Percentiles rank a stretch among this genome's conserved stretches.
These are phyloP conservation scores for Podila minutissima DNA, from an alignment of 192 early-diverging fungal genomes.

Conservation along the genomic window DNA sequence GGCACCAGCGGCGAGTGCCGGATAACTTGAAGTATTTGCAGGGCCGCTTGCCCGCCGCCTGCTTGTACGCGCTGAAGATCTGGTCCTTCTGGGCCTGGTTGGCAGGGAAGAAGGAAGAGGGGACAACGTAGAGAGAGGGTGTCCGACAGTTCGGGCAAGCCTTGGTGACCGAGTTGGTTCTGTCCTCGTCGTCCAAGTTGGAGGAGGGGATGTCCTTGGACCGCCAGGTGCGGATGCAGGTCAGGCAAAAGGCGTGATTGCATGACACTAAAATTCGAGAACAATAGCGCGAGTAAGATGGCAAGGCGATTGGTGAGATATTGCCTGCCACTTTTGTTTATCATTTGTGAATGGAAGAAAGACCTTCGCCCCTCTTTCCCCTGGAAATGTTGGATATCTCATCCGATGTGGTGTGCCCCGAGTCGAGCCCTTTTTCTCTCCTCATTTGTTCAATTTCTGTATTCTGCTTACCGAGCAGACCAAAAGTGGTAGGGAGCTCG, in stretches of 20 bases:
- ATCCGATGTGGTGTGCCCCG: background rate
- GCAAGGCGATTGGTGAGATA: too few relatives aligned
- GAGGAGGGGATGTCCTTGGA: constrained; percentile 27
- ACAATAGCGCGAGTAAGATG: too few relatives aligned
- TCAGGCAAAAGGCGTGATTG: constrained; percentile 49
- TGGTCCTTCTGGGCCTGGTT: constrained; percentile 31
- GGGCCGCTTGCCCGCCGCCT: background rate
- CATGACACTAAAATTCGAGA: constrained; percentile 23
- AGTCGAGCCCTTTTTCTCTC: background rate
- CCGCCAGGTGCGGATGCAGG: constrained; percentile 47
- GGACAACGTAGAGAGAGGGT: constrained; percentile 38
- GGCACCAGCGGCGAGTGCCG: constrained; percentile 43
- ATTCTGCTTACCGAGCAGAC: constrained; percentile 30
- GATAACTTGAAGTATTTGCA: constrained; percentile 27
- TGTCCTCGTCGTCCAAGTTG: constrained; percentile 9
- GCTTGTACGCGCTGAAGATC: constrained; percentile 33
- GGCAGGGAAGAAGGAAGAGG: constrained; percentile 42
- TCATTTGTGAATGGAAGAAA: too few relatives aligned
- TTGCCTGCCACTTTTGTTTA: too few relatives aligned
- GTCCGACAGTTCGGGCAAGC: constrained; percentile 48
- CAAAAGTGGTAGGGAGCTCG: constrained; percentile 35
- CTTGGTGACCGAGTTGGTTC: constrained; percentile 30
- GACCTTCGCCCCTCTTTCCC: too few relatives aligned
- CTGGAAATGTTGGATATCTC: too few relatives aligned
- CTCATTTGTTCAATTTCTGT: background rate